Base-by-base conservation (phyloP, 2,329 filamentous ascomycete genomes). In the Calonectria crousiana region DNA sequence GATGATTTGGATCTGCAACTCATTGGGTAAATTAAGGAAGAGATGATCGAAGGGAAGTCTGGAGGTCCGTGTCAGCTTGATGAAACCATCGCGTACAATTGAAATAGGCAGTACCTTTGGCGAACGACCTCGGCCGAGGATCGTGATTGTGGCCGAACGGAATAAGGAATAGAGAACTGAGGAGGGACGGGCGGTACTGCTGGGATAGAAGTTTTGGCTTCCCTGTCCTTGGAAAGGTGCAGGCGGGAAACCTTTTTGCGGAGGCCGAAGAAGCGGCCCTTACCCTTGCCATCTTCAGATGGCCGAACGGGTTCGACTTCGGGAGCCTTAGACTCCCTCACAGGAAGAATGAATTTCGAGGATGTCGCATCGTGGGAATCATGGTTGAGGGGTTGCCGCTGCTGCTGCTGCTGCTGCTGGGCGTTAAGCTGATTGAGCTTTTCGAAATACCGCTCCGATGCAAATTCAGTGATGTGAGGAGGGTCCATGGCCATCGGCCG, bases 381-480 rank as follows among this genome's bases (percentile, higher is more conserved):
- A 41, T 76, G 71, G 26, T 67, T 64, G 18, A 74, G 71, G 11
- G 73, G 73, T 70, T 76, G 66, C 77, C 84, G 77, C 49, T 76
- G 80, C 71, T 86, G 85, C 76, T 87, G 87, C 36, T 87, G 87
- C 36, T 89, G 85, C 76, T 87, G 87, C 38, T 89, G 85, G 81
- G 86, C 88, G 82, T 84, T 90, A 78, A 86, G 88, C 84, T 91
- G 89, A 72, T 86, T 88, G 74, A 93, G 83, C 84, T 93, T 93
- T 69, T 89, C 88, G 77, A 92, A 91, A 81, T 92, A 93, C 76
- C 90, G 90, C 83, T 90, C 87, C 56, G 92, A 93, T 75, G 91
- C 92, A 84, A 93, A 93, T 83, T 93, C 92, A 74, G 91, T 92
- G 75, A 92, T 87, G 77, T 92, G 91, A 78, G 89, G 87, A 80